phyloP scores from a whole-genome alignment of 257 asterid genomes.

The Gynochthodes officinalis region DNA sequence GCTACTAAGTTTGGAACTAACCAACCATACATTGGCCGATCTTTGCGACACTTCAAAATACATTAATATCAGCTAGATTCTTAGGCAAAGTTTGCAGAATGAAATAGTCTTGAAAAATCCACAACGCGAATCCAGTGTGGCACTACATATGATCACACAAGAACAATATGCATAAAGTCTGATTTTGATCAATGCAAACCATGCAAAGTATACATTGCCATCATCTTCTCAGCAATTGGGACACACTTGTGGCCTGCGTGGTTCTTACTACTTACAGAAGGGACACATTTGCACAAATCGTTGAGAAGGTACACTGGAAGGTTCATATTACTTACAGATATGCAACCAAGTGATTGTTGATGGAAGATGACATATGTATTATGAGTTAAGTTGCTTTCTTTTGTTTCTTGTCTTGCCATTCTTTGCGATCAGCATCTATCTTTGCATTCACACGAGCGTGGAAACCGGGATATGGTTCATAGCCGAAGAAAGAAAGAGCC shows the following conservation, averaged over 20 bases:
- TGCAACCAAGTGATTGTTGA: neutral
- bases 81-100: too few species aligned
- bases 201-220: neutral
- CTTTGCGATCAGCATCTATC: constrained; percentile 62
- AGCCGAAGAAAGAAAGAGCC: constrained; percentile 62
- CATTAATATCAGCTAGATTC: too few species aligned
- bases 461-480: constrained; percentile 92
- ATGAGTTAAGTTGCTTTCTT: constrained; percentile 48
- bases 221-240: neutral
- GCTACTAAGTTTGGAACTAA: too few species aligned
- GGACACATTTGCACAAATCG: neutral
- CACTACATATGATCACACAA: too few species aligned
- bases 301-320: neutral
- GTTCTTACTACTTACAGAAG: too few species aligned
- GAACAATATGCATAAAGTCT: too few species aligned
- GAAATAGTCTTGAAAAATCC: too few species aligned
- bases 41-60: neutral
- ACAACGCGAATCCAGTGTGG: neutral
- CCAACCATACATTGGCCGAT: neutral
- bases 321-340: neutral
- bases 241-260: too few species aligned
- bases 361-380: neutral
- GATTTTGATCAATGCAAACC: neutral
- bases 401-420: constrained; percentile 64
- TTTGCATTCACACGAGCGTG: constrained; percentile 54